phyloP scores from a whole-genome alignment of 352 stramenopile genomes.

The Phytophthora podocarpi region DNA sequence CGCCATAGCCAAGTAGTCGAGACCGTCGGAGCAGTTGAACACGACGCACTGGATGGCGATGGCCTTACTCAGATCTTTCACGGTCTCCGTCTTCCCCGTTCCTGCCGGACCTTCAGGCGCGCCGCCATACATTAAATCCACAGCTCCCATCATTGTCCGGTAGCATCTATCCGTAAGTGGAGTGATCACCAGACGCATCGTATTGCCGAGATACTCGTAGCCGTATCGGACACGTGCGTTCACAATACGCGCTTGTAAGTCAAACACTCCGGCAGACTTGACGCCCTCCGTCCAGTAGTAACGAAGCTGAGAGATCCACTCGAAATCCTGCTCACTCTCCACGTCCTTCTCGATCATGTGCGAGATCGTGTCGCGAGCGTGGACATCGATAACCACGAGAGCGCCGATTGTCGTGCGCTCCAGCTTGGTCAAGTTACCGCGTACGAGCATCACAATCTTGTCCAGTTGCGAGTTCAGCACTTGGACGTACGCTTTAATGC shows the following conservation, averaged over 20 bases:
- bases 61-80: conserved; percentile 95
- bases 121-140: conserved; percentile 93
- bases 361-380: conserved; percentile 91
- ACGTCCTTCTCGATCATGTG: conserved; percentile 93
- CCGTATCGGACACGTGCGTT: conserved; percentile 89
- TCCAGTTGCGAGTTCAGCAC: conserved; percentile 89
- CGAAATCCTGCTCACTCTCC: conserved; percentile 91
- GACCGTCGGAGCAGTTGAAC: conserved; percentile 93
- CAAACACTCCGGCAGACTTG: conserved; percentile 51
- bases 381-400: conserved; percentile 93
- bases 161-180: conserved; percentile 95
- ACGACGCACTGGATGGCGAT: conserved; percentile 96
- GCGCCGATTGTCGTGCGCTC: conserved; percentile 93
- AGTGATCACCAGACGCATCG: conserved; percentile 94
- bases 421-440: conserved; percentile 91
- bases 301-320: conserved; percentile 93
- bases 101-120: conserved; percentile 93
- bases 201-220: conserved; percentile 94
- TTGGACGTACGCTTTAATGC: conserved; percentile 79
- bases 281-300: conserved; percentile 92
- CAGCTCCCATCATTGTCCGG: conserved; percentile 94
- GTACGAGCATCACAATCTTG: conserved; percentile 92
- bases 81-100: conserved; percentile 95
- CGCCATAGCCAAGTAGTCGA: conserved; percentile 95
- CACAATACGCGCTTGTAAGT: conserved; percentile 89